These are phyloP conservation scores for Boletus rufocinnamomeus DNA, from an alignment of 768 basidiomycete genomes.

Conservation along the genomic window DNA sequence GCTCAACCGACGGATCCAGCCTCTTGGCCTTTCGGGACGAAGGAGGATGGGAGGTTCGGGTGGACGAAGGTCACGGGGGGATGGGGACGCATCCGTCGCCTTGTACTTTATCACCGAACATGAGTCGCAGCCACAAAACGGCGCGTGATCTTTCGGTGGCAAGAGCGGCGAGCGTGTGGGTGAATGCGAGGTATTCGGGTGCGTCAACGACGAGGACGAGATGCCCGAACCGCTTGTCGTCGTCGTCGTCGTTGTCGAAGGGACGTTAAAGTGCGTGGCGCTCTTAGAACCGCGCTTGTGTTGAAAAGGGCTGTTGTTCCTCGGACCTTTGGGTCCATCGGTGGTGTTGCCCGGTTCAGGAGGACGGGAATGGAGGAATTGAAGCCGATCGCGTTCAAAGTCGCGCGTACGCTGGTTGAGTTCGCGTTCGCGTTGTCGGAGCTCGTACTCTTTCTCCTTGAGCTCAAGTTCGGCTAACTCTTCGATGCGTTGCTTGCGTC, in stretches of 20 bases:
- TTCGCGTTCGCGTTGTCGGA: constrained; percentile 56
- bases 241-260: constrained; percentile 19
- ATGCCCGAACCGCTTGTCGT: constrained; percentile 13
- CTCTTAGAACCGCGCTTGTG: constrained; percentile 36
- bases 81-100: constrained; percentile 27
- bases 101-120: constrained; percentile 65
- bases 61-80: constrained; percentile 40
- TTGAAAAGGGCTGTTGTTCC: constrained; percentile 21
- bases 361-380: constrained; percentile 39
- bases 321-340: constrained; percentile 34
- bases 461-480: constrained; percentile 55
- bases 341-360: constrained; percentile 27
- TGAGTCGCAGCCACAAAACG: constrained; percentile 65
- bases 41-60: constrained; percentile 45
- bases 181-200: constrained; percentile 31
- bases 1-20: constrained; percentile 77
- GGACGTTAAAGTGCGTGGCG: constrained; percentile 28
- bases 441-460: constrained; percentile 54
- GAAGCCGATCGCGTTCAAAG: constrained; percentile 56
- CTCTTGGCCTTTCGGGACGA: constrained; percentile 60
- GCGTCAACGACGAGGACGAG: constrained; percentile 5
- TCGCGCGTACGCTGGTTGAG: constrained; percentile 55
- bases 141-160: constrained; percentile 48
- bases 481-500: constrained; percentile 45
- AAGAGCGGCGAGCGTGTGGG: constrained; percentile 30